A percentile compares a stretch with the other conserved stretches of the same genome.
Evolutionary conservation across 1,139 yeast species (phyloP).

Genomic region (Martiniozyma asiatica): DNA sequence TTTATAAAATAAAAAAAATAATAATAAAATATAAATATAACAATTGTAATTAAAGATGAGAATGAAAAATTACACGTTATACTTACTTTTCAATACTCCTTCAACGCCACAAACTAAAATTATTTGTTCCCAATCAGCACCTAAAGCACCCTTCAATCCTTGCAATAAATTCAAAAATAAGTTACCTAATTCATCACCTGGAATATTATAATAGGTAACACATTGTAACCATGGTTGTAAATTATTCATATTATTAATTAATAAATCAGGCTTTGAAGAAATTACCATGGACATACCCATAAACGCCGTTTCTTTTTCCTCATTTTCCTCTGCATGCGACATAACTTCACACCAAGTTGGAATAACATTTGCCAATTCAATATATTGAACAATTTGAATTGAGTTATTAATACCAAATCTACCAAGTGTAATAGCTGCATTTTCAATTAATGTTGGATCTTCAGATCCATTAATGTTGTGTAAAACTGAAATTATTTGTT

Average conservation of each 20-base stretch:
- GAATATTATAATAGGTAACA: constrained; percentile 40
- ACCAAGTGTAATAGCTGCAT: constrained; percentile 90
- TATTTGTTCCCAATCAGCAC: constrained; percentile 23
- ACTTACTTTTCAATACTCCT: constrained; percentile 15
- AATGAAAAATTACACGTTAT: constrained; percentile 18
- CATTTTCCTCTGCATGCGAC: constrained; percentile 55
- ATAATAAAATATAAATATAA: no score
- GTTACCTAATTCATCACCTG: constrained; percentile 34
- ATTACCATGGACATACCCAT: constrained; percentile 56
- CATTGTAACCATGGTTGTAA: constrained; percentile 1
- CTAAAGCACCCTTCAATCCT: constrained; percentile 39
- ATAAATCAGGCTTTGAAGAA: constrained; percentile 2
- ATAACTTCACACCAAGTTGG: constrained; percentile 54
- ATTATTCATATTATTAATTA: neutral
- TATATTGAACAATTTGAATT: constrained; percentile 43
- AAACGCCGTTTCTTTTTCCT: constrained; percentile 72
- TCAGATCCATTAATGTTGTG: constrained; percentile 34
- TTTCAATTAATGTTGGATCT: constrained; percentile 62
- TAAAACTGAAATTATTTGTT: constrained; percentile 51
- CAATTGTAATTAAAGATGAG: no score
- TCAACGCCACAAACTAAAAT: constrained; percentile 4
- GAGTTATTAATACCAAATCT: constrained; percentile 65
- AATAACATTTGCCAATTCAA: constrained; percentile 16
- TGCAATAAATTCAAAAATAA: constrained; percentile 32
- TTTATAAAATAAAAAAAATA: no score